Conservation (phyloP, 2,329 filamentous ascomycete species). For the Pezicula neosporulosa region DNA sequence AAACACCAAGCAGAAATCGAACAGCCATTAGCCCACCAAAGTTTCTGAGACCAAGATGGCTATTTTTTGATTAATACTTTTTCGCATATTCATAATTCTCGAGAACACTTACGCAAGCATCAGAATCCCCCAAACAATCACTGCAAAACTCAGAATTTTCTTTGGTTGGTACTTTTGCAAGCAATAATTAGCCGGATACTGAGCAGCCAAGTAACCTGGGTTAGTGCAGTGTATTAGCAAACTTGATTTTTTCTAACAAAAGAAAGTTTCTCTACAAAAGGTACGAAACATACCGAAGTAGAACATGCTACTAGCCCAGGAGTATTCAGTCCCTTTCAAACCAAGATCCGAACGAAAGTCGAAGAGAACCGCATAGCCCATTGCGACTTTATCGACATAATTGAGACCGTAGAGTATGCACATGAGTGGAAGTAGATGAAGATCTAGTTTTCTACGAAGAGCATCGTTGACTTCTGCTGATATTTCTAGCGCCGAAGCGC, state of each 20-base stretch:
- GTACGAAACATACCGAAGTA: conserved; percentile 27
- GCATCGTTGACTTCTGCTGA: not conserved
- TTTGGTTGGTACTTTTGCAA: not conserved
- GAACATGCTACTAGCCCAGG: conserved; percentile 40
- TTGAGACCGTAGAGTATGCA: conserved; percentile 1
- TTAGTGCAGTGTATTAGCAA: too few species aligned
- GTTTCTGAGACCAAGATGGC: conserved; percentile 16
- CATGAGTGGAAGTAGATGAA: not conserved
- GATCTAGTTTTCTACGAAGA: not conserved
- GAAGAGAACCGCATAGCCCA: not conserved
- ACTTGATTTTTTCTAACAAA: too few species aligned
- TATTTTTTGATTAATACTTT: not conserved
- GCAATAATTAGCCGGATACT: not conserved
- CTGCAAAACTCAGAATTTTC: not conserved
- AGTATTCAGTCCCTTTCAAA: conserved; percentile 36
- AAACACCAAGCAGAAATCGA: conserved; percentile 28
- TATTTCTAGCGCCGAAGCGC: not conserved
- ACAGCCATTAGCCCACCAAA: conserved; percentile 21
- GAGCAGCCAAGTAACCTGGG: conserved; percentile 6
- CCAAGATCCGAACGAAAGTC: conserved; percentile 27
- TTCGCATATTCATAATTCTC: too few species aligned
- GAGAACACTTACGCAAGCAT: not conserved
- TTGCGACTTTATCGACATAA: not conserved
- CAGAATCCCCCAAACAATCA: not conserved
- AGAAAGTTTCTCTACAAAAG: too few species aligned